Evolutionary conservation across 805 yeast species (phyloP), one percentile per base, ranked within the genome.

Genomic region (Yarrowia sp.): DNA sequence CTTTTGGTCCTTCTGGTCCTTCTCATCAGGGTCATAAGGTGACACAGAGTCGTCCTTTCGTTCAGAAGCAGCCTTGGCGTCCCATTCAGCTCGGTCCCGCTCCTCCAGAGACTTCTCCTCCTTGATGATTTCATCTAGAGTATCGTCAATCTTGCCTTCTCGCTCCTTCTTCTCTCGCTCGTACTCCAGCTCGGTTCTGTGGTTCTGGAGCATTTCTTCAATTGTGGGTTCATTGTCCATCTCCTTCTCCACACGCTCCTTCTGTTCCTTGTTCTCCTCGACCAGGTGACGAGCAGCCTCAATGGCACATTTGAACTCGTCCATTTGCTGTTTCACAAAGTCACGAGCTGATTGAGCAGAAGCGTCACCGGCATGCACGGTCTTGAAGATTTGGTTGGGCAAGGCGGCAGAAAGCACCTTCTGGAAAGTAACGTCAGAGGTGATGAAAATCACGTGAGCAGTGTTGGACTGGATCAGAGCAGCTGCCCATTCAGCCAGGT

Each of bases 401-500:
- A 95, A 79, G 0, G 96, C 84, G 8, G 84, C 85, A 0, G 88
- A 78, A 66, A 95, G 79, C 10, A 83, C 77, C 73, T 86, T 89
- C 53, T 87, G 79, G 51, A 89, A 84, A 2, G 96, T 90, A 35
- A 90, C 86, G 69, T 93, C 97, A 70, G 89, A 90, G 0, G 98
- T 90, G 51, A 93, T 81, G 72, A 90, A 86, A 1, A 95, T 83
- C 7, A 95, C 98, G 77, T 92, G 97, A 0, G 98, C 98, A 58
- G 87, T 73, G 72, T 92, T 90, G 78, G 86, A 81, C 65, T 85
- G 86, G 39, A 92, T 84, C 67, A 95, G 77, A 70, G 82, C 80
- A 0, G 95, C 86, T 0, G 96, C 90, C 98, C 98, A 95, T 51
- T 89, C 96, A 0, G 97, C 89, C 11, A 95, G 71, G 69, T 85